A percentile compares a stretch with the other conserved stretches of the same genome.
These are phyloP conservation scores for Penicillium brasilianum DNA, from an alignment of 2,329 filamentous ascomycete genomes.

Conservation along the genomic window DNA sequence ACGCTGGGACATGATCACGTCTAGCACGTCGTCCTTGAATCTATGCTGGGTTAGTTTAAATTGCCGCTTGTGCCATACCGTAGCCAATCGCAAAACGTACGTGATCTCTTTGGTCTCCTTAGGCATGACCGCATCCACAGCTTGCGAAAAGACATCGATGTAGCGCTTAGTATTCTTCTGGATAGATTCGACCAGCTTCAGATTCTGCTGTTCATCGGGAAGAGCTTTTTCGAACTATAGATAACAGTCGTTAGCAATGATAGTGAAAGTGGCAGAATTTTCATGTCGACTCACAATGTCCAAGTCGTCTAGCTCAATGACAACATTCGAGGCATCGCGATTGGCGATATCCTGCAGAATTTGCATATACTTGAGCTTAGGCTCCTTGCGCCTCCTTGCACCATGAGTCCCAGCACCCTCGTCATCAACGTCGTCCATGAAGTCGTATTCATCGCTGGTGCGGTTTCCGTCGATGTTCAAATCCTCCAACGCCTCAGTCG, in stretches of 20 bases:
- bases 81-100: slow-evolving; percentile 52
- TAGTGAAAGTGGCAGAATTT: background rate
- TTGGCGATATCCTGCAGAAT: slow-evolving; percentile 87
- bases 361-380: slow-evolving; percentile 85
- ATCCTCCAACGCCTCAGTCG: slow-evolving; percentile 80
- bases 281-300: slow-evolving; percentile 61
- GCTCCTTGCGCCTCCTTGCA: slow-evolving; percentile 57
- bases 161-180: slow-evolving; percentile 94
- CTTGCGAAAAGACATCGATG: slow-evolving; percentile 85
- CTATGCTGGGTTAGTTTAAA: slow-evolving; percentile 50
- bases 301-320: slow-evolving; percentile 89
- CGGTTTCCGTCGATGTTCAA: slow-evolving; percentile 88
- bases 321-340: slow-evolving; percentile 74
- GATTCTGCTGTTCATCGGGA: slow-evolving; percentile 69
- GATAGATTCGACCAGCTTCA: slow-evolving; percentile 75
- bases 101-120: slow-evolving; percentile 76
- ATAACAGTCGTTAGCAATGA: slow-evolving; percentile 10
- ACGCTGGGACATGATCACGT: slow-evolving; percentile 93
- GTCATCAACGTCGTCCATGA: slow-evolving; percentile 81
- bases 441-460: slow-evolving; percentile 87
- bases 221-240: slow-evolving; percentile 74
- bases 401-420: slow-evolving; percentile 49
- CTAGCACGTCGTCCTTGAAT: slow-evolving; percentile 96
- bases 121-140: slow-evolving; percentile 86
- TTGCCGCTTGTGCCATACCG: background rate